Conservation (phyloP, 2,329 filamentous ascomycete genomes). For the Penicillium psychrosexuale region DNA sequence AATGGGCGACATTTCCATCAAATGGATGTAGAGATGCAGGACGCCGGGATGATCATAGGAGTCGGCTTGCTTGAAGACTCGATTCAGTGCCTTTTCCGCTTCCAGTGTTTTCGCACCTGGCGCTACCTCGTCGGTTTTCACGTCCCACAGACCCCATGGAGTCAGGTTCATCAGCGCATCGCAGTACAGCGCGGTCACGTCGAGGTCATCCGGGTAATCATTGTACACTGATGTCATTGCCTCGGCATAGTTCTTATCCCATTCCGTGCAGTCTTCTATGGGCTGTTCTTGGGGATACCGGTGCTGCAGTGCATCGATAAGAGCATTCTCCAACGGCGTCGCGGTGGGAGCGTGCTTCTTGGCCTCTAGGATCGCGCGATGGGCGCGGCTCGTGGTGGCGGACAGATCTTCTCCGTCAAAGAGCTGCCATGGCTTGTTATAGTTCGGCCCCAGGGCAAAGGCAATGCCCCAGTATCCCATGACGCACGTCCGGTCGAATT, state of each 20-base stretch:
- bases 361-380: constrained; percentile 47
- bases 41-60: constrained; percentile 63
- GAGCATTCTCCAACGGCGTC: constrained; percentile 56
- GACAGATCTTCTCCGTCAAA: constrained; percentile 62
- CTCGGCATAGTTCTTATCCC: constrained; percentile 60
- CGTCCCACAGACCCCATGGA: constrained; percentile 63
- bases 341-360: constrained; percentile 36
- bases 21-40: constrained; percentile 72
- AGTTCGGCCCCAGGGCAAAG: constrained; percentile 69
- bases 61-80: constrained; percentile 50
- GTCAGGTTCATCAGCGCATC: constrained; percentile 66
- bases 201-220: constrained; percentile 55
- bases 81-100: constrained; percentile 57
- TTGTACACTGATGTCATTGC: constrained; percentile 58
- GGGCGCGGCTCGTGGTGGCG: constrained; percentile 37
- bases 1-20: constrained; percentile 71
- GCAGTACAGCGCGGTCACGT: constrained; percentile 61
- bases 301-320: constrained; percentile 60
- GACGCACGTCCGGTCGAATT: constrained; percentile 32
- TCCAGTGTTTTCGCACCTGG: constrained; percentile 56
- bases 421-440: constrained; percentile 72
- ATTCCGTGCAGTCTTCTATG: constrained; percentile 49
- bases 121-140: constrained; percentile 56
- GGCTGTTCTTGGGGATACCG: constrained; percentile 58
- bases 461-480: constrained; percentile 47